Evolutionary conservation across 306 rosid species (phyloP).

Genomic region (Cicer arietinum): DNA sequence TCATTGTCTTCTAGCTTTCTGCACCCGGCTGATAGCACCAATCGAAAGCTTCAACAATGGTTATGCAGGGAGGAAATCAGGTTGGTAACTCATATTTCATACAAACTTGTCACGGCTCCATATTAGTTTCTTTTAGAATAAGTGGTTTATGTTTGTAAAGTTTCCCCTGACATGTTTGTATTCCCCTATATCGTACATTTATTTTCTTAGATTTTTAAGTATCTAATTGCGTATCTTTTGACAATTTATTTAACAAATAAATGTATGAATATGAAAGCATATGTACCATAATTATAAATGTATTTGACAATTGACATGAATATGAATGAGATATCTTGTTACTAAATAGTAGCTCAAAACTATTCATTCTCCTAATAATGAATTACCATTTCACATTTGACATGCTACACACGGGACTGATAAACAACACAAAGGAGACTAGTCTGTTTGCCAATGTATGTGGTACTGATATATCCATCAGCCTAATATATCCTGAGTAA

Average conservation of each 20-base stretch:
- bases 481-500: neutral
- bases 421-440: neutral
- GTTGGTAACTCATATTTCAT: conserved; percentile 63
- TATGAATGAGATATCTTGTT: neutral
- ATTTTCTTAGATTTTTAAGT: neutral
- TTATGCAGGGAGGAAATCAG: conserved; percentile 94
- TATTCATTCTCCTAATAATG: neutral
- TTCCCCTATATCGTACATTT: neutral
- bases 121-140: conserved; percentile 20
- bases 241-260: neutral
- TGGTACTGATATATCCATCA: neutral
- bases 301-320: neutral
- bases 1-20: conserved; percentile 64
- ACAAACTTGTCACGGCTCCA: neutral
- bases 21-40: conserved; percentile 93
- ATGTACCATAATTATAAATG: neutral
- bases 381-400: conserved; percentile 9
- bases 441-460: neutral
- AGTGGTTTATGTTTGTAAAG: conserved; percentile 17
- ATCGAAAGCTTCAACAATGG: conserved; percentile 80
- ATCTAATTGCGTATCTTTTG: neutral
- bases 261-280: neutral
- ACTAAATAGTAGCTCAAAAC: neutral
- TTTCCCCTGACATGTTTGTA: neutral
- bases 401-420: neutral